These are phyloP conservation scores for Metschnikowia peoriensis DNA, from an alignment of 805 yeast genomes.

Conservation along the genomic window DNA sequence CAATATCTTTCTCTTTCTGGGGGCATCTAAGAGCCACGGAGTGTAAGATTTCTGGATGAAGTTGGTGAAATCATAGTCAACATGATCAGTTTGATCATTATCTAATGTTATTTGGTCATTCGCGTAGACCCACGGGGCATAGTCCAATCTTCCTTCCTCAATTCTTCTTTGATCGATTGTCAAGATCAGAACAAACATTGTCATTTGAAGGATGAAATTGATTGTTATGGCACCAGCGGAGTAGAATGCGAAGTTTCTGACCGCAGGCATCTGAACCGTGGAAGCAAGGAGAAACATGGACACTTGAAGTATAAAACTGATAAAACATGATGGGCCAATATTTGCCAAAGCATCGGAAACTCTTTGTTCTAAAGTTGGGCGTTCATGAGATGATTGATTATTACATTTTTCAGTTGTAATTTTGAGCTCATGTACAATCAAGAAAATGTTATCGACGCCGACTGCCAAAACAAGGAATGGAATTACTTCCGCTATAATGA, in stretches of 20 bases:
- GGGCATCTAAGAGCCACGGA: constrained; percentile 52
- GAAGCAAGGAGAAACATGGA: constrained; percentile 78
- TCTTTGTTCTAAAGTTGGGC: constrained; percentile 48
- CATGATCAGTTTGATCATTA: background rate
- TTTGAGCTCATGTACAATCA: constrained; percentile 77
- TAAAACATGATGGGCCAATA: constrained; percentile 83
- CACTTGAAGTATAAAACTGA: constrained; percentile 77
- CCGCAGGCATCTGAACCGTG: constrained; percentile 92
- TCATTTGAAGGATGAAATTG: constrained; percentile 75
- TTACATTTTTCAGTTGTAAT: constrained; percentile 41
- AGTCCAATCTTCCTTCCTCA: constrained; percentile 59
- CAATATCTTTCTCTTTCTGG: constrained; percentile 48
- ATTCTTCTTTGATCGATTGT: constrained; percentile 62
- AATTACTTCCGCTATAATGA: constrained; percentile 94
- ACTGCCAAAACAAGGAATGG: constrained; percentile 91
- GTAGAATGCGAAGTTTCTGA: constrained; percentile 85
- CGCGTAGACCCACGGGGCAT: constrained; percentile 53
- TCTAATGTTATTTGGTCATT: constrained; percentile 6
- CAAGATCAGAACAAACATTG: constrained; percentile 74
- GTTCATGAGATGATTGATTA: background rate
- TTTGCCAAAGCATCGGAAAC: constrained; percentile 63
- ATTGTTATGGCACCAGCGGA: constrained; percentile 82
- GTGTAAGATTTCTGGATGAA: constrained; percentile 53
- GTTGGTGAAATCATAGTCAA: constrained; percentile 24
- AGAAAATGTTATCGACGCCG: constrained; percentile 93